A percentile compares a stretch with the other conserved stretches of the same genome.
Conservation (phyloP, 345 rosid species). For the Firmiana major region DNA sequence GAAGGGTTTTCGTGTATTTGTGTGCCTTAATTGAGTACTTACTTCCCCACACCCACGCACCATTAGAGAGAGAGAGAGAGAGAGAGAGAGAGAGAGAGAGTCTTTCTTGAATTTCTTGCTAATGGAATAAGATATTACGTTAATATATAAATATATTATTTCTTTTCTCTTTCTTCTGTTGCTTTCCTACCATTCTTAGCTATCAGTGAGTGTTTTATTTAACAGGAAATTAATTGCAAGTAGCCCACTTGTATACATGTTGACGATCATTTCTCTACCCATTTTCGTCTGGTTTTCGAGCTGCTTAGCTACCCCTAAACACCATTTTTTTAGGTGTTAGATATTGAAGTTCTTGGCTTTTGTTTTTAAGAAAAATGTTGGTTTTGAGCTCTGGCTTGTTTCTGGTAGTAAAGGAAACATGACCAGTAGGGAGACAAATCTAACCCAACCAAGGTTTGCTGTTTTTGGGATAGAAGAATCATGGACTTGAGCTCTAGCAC, state of each 20-base stretch:
- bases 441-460: background rate
- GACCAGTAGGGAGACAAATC: background rate
- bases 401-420: conserved; percentile 6
- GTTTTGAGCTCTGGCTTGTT: conserved; percentile 13
- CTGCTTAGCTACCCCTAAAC: background rate
- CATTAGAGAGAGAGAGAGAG: background rate
- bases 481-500: conserved; percentile 7
- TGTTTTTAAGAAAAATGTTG: background rate
- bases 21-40: background rate
- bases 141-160: background rate
- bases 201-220: conserved; percentile 12
- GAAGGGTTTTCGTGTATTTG: background rate
- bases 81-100: too few relatives aligned
- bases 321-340: background rate
- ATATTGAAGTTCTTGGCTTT: background rate
- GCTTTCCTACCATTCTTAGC: background rate
- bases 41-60: background rate
- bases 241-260: conserved; percentile 1
- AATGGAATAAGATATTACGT: background rate
- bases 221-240: conserved; percentile 1
- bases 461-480: conserved; percentile 1
- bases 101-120: background rate
- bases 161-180: background rate
- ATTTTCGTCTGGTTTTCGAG: conserved; percentile 8
- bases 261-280: background rate